Evolutionary conservation across 2,329 filamentous ascomycete species (phyloP).

Genomic region (Huntiella bhutanensis): DNA sequence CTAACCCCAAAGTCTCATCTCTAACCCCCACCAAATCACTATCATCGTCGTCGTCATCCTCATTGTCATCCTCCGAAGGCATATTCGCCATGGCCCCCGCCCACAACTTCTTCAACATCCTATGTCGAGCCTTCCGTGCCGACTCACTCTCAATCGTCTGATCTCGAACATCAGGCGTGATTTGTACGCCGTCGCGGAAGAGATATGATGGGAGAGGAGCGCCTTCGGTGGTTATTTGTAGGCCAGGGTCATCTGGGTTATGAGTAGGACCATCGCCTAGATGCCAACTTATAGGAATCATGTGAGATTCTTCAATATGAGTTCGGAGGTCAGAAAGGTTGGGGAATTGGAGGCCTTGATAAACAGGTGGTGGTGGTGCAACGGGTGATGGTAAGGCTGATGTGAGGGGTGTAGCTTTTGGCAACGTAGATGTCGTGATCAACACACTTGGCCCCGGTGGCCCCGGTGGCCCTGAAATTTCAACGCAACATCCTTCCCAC

Average conservation of each 20-base stretch:
- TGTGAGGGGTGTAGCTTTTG: too few species aligned
- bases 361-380: background rate
- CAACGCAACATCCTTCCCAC: constrained; percentile 18
- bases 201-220: constrained; percentile 28
- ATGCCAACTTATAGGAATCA: constrained; percentile 36
- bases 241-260: constrained; percentile 8
- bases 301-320: constrained; percentile 36
- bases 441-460: too few species aligned
- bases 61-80: constrained; percentile 15
- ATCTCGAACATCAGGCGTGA: constrained; percentile 37
- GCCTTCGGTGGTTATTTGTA: constrained; percentile 11
- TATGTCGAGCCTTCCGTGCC: constrained; percentile 26
- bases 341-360: constrained; percentile 3
- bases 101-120: constrained; percentile 25
- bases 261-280: constrained; percentile 34
- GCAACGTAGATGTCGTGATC: too few species aligned
- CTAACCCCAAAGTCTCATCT: too few species aligned
- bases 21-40: too few species aligned
- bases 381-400: background rate
- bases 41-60: constrained; percentile 17
- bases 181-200: constrained; percentile 33
- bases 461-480: too few species aligned
- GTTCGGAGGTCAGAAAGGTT: constrained; percentile 20
- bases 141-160: constrained; percentile 31
- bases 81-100: constrained; percentile 27